phyloP scores from a whole-genome alignment of 2,329 filamentous ascomycete genomes.

The Botrytis elliptica region DNA sequence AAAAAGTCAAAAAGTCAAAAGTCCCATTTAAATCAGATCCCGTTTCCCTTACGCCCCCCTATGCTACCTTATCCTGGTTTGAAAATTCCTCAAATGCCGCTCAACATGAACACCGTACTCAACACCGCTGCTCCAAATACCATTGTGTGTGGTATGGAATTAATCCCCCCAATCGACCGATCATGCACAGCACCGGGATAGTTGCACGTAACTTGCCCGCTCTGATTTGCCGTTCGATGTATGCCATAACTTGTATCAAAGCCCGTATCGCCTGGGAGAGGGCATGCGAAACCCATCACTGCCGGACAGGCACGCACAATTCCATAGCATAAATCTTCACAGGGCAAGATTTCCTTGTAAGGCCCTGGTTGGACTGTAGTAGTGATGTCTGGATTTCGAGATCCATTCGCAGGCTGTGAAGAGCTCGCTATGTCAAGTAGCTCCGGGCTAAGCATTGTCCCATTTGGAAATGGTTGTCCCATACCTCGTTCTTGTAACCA shows the following conservation, averaged over 20 bases:
- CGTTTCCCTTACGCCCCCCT: constrained; percentile 29
- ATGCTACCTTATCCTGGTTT: constrained; percentile 26
- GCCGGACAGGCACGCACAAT: constrained; percentile 84
- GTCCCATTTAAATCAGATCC: constrained; percentile 21
- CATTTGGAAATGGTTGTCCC: constrained; percentile 67
- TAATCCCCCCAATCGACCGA: constrained; percentile 53
- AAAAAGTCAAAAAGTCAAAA: constrained; percentile 4
- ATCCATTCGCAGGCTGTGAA: constrained; percentile 47
- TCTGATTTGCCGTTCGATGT: constrained; percentile 28
- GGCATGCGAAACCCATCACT: constrained; percentile 73
- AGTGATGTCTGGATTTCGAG: constrained; percentile 74
- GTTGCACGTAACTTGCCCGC: constrained; percentile 52
- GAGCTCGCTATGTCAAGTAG: constrained; percentile 33
- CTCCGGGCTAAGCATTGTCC: constrained; percentile 50
- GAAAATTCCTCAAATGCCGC: constrained; percentile 18
- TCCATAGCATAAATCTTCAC: constrained; percentile 81
- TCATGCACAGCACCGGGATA: constrained; percentile 60
- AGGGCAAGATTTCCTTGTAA: constrained; percentile 91
- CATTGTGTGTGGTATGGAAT: constrained; percentile 43
- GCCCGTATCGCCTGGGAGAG: constrained; percentile 45
- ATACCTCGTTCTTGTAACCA: constrained; percentile 66
- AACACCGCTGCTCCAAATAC: constrained; percentile 23
- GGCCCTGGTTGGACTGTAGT: constrained; percentile 72
- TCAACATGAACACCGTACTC: constrained; percentile 31
- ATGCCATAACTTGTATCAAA: constrained; percentile 50